phyloP scores from a whole-genome alignment of 768 basidiomycete species.

The Cantharellus anzutake region DNA sequence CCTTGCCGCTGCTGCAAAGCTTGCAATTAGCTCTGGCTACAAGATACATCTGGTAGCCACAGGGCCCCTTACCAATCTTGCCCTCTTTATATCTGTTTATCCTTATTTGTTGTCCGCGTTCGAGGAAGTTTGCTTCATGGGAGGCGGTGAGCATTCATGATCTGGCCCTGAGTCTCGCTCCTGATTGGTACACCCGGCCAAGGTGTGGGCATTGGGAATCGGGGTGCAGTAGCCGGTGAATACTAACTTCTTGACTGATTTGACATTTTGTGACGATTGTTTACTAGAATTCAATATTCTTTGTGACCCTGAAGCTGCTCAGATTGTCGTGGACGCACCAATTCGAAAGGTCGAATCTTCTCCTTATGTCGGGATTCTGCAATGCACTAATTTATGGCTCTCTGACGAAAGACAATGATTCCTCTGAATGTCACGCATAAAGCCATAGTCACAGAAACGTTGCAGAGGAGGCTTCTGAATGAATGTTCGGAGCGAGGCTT shows the following conservation, averaged over 20 bases:
- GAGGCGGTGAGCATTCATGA: conserved; percentile 29
- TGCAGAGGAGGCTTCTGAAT: background rate
- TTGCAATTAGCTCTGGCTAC: conserved; percentile 28
- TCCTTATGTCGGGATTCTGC: background rate
- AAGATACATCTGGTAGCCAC: conserved; percentile 55
- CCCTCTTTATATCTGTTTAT: conserved; percentile 37
- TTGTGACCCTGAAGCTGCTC: conserved; percentile 69
- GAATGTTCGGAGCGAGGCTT: conserved; percentile 28
- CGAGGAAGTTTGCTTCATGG: conserved; percentile 72
- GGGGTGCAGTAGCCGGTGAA: conserved; percentile 51
- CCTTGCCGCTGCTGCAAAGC: conserved; percentile 35
- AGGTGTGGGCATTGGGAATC: conserved; percentile 59
- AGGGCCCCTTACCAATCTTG: conserved; percentile 76
- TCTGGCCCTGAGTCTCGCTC: background rate
- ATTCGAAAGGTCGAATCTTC: conserved; percentile 26
- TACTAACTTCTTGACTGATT: conserved; percentile 1
- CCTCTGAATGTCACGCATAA: conserved; percentile 81
- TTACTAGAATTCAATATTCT: conserved; percentile 55
- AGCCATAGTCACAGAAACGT: conserved; percentile 40
- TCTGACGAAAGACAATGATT: conserved; percentile 32
- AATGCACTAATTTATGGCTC: background rate
- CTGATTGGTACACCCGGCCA: too few relatives aligned
- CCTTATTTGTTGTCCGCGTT: conserved; percentile 35
- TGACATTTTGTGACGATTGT: background rate
- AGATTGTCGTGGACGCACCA: conserved; percentile 58